Evolutionary conservation across 345 rosid genomes (phyloP).

Genomic region (Noccaea bulbosa): DNA sequence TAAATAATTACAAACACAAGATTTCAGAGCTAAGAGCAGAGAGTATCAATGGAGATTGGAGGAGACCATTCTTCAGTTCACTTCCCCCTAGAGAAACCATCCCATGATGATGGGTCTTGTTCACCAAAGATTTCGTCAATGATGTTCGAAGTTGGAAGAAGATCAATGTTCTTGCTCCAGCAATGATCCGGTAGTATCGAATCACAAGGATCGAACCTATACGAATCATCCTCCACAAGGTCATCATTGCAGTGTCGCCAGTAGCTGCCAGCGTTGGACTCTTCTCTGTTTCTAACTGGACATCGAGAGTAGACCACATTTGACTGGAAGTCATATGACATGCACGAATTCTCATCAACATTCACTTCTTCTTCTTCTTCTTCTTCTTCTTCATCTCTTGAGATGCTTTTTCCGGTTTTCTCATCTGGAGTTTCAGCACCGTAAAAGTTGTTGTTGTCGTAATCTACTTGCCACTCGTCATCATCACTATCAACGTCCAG

Average conservation of each 20-base stretch:
- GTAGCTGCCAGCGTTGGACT: conserved; percentile 32
- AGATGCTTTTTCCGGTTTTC: conserved; percentile 41
- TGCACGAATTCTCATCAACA: conserved; percentile 50
- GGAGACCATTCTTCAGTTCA: conserved; percentile 19
- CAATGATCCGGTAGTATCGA: conserved; percentile 45
- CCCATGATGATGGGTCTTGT: conserved; percentile 31
- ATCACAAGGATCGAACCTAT: conserved; percentile 54
- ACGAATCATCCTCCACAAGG: conserved; percentile 49
- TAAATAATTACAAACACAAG: conserved; percentile 37
- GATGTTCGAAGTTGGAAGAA: conserved; percentile 72
- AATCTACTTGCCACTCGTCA: conserved; percentile 69
- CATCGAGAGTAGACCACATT: conserved; percentile 33
- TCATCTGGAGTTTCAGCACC: conserved; percentile 49
- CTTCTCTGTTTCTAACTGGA: conserved; percentile 36
- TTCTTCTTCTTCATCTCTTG: conserved; percentile 33
- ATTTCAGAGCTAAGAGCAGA: conserved; percentile 21
- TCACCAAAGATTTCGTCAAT: conserved; percentile 73
- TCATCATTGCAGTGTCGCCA: conserved; percentile 43
- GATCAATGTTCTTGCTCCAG: conserved; percentile 52
- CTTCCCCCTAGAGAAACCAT: conserved; percentile 37
- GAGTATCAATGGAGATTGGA: conserved; percentile 21
- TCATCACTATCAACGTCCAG: conserved; percentile 78
- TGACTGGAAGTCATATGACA: conserved; percentile 57
- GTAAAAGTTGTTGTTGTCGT: conserved; percentile 33
- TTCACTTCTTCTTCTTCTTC: conserved; percentile 31